A percentile compares a stretch with the other conserved stretches of the same genome.
Conservation (phyloP, 768 basidiomycete species). For the Leccinum subgranulosum region DNA sequence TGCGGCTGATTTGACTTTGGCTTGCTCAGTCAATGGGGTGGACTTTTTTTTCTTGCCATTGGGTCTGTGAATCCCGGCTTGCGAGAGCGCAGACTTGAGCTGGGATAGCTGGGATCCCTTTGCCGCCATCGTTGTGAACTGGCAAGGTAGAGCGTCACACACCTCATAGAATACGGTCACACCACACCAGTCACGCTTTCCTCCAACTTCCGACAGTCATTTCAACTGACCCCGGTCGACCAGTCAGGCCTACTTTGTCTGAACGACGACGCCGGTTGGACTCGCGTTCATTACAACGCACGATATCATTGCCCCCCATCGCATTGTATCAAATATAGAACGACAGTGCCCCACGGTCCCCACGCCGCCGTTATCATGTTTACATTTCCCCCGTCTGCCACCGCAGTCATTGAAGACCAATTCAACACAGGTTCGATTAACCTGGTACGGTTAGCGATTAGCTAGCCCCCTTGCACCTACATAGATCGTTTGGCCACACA, state of each 20-base stretch:
- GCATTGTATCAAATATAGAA: background rate
- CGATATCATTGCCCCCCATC: background rate
- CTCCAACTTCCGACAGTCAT: background rate
- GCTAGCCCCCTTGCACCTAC: background rate
- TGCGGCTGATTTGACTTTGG: constrained; percentile 77
- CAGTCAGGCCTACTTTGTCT: background rate
- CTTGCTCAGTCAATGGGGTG: constrained; percentile 56
- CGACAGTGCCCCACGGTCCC: background rate
- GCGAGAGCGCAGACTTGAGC: constrained; percentile 79
- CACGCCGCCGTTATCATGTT: background rate
- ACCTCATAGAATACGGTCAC: background rate
- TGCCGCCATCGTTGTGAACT: constrained; percentile 35
- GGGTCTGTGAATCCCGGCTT: constrained; percentile 72
- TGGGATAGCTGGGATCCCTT: constrained; percentile 90
- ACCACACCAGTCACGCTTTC: background rate
- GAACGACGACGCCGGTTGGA: background rate
- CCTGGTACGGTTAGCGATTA: background rate
- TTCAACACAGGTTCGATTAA: background rate
- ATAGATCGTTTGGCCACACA: background rate
- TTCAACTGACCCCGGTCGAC: background rate
- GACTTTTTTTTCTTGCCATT: constrained; percentile 68
- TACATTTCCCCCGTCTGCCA: background rate
- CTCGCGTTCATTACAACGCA: background rate
- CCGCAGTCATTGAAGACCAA: constrained; percentile 1
- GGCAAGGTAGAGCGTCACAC: background rate